Evolutionary conservation across 768 basidiomycete genomes (phyloP).

Genomic region (Macrolepiota albuminosa): DNA sequence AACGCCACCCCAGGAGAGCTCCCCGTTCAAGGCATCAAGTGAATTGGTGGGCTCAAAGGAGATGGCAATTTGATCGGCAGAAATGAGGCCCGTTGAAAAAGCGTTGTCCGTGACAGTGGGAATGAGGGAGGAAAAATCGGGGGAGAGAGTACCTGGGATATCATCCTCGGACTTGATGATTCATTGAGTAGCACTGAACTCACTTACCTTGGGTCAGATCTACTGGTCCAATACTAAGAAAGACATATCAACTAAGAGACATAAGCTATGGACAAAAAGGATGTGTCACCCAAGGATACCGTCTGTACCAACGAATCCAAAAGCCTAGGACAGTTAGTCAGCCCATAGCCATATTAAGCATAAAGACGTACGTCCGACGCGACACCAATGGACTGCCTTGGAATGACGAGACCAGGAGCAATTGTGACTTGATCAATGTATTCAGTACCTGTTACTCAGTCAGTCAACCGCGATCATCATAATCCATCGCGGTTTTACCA

Average conservation of each 20-base stretch:
- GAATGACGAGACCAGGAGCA: constrained; percentile 42
- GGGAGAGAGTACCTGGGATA: constrained; percentile 27
- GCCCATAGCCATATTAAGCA: not conserved
- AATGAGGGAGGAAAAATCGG: constrained; percentile 24
- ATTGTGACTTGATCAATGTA: constrained; percentile 53
- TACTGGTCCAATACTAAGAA: constrained; percentile 54
- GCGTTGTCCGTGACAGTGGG: constrained; percentile 61
- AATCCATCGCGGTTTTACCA: constrained; percentile 25
- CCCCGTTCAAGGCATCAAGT: constrained; percentile 36
- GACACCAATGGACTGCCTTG: constrained; percentile 63
- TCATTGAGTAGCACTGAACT: not conserved
- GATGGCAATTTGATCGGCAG: constrained; percentile 38
- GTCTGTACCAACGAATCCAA: constrained; percentile 47
- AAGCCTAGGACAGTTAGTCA: constrained; percentile 17
- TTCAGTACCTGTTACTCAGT: constrained; percentile 29
- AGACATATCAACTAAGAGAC: not conserved
- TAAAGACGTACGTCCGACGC: constrained; percentile 28
- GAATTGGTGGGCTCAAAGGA: constrained; percentile 46
- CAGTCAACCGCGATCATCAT: not conserved
- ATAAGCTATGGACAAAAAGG: not conserved
- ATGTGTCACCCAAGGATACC: constrained; percentile 57
- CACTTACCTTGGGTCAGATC: constrained; percentile 42
- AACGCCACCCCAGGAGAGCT: constrained; percentile 49
- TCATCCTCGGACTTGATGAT: not conserved
- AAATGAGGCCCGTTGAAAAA: constrained; percentile 34